Percentiles rank a stretch among this genome's conserved stretches.
These are phyloP conservation scores for Aspergillus japonicus DNA, from an alignment of 2,329 filamentous ascomycete species.

Conservation along the genomic window DNA sequence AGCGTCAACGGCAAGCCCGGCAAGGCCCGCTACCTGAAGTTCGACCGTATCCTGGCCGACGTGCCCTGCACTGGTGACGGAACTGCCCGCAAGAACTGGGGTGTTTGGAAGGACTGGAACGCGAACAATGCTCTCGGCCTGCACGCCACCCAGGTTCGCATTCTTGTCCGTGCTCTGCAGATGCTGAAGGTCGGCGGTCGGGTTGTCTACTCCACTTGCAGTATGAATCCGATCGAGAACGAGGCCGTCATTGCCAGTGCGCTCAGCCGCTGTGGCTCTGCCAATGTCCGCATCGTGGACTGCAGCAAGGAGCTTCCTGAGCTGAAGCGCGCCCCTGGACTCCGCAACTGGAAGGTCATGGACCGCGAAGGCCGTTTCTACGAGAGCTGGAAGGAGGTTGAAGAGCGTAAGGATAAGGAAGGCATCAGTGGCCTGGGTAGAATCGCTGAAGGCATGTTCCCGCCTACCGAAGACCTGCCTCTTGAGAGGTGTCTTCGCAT, in stretches of 20 bases:
- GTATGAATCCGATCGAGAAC: slow-evolving; percentile 97
- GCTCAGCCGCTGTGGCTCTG: slow-evolving; percentile 79
- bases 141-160: slow-evolving; percentile 81
- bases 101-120: slow-evolving; percentile 93
- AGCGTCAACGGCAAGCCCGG: slow-evolving; percentile 53
- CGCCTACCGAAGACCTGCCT: slow-evolving; percentile 65
- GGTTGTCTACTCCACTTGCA: slow-evolving; percentile 97
- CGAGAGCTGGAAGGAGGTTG: slow-evolving; percentile 78
- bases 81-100: slow-evolving; percentile 87
- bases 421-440: slow-evolving; percentile 65
- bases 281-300: slow-evolving; percentile 81
- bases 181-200: slow-evolving; percentile 94
- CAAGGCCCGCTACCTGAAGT: slow-evolving; percentile 78
- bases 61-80: slow-evolving; percentile 97
- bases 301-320: slow-evolving; percentile 74
- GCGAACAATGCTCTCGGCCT: slow-evolving; percentile 84
- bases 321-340: slow-evolving; percentile 72
- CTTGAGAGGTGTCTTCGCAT: slow-evolving; percentile 90
- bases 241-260: slow-evolving; percentile 87
- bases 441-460: slow-evolving; percentile 81
- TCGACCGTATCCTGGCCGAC: slow-evolving; percentile 92
- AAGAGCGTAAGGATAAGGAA: slow-evolving; percentile 62
- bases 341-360: slow-evolving; percentile 86
- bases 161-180: slow-evolving; percentile 86
- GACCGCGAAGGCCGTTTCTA: slow-evolving; percentile 79